Base-by-base conservation (phyloP, 495 filamentous ascomycete genomes). In the Podospora fimiseda region DNA sequence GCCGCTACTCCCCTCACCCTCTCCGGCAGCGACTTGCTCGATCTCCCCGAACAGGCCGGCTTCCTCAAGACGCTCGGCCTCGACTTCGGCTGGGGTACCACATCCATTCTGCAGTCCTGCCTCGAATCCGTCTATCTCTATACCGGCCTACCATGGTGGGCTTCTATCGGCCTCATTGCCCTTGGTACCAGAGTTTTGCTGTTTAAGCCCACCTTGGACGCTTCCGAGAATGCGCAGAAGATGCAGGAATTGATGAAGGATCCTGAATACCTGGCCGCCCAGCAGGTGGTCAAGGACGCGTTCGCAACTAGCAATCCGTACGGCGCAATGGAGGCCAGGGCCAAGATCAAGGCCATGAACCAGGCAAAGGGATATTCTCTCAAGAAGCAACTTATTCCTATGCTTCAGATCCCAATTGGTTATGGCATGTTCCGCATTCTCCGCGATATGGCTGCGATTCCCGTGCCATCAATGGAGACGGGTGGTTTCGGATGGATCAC, bases 61-160 rank as follows among this genome's bases (percentile, higher is more conserved):
- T 96, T 88, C 60, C 75, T 98, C 46, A 85, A 87, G 58, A 77
- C 79, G 0, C 70, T 96, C 18, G 93, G 93, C 1, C 69, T 97
- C 18, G 89, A 96, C 56, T 96, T 81, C 60, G 89, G 90, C 60
- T 90, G 74, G 74, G 91, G 93, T 19, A 77, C 84, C 2, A 85
- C 88, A 0, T 62, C 81, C 1, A 52, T 79, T 9, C 78, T 93
- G 49, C 74, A 96, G 73, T 88, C 71, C 70, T 2, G 83, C 7
- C 69, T 96, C 24, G 93, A 98, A 70, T 83, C 91, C 61, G 61
- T 93, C 45, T 88, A 96, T 69, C 68, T 96, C 50, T 83, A 74
- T 60, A 62, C 64, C 2, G 89, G 82, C 9, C 65, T 87, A 47
- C 87, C 88, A 1, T 96, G 92, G 93, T 89, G 88, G 83, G 80